Percentiles rank a stretch among this genome's conserved stretches.
Conservation (phyloP, 306 rosid genomes). For the Castanopsis chinensis region DNA sequence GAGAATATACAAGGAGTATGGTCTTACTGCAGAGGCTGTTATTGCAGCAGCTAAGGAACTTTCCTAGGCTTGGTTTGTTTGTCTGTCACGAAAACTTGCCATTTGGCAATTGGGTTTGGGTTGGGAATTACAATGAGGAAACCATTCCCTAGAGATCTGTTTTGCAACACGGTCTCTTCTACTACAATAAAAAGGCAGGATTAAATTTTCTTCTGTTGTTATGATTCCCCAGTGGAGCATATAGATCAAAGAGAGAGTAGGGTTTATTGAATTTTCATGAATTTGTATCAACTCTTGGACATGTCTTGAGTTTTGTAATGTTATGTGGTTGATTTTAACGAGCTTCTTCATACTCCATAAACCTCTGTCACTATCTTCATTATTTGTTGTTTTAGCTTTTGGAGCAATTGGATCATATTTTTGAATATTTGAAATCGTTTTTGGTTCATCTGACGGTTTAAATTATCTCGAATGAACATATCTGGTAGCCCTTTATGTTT, state of each 20-base stretch:
- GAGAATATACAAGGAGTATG: conserved; percentile 82
- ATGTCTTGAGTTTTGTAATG: conserved; percentile 41
- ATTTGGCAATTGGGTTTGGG: conserved; percentile 20
- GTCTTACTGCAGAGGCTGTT: conserved; percentile 89
- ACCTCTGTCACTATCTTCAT: background rate
- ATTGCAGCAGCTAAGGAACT: conserved; percentile 81
- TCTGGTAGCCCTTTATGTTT: no score
- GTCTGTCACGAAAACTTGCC: background rate
- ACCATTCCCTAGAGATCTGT: conserved; percentile 29
- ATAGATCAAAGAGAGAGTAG: conserved; percentile 42
- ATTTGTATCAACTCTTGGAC: conserved; percentile 48
- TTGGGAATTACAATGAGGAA: conserved; percentile 32
- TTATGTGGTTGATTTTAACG: conserved; percentile 34
- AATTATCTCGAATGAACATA: no score
- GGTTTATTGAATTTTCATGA: conserved; percentile 32
- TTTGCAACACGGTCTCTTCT: conserved; percentile 30
- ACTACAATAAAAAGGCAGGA: conserved; percentile 49
- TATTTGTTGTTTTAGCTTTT: background rate
- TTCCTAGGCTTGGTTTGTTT: conserved; percentile 28
- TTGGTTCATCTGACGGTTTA: background rate
- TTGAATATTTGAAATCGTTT: background rate
- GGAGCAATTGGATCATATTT: background rate
- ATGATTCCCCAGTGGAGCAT: conserved; percentile 37
- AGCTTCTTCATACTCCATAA: conserved; percentile 14
- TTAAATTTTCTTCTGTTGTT: conserved; percentile 33